These are phyloP conservation scores for Sicyos baderoa DNA, from an alignment of 306 rosid species.

Conservation along the genomic window DNA sequence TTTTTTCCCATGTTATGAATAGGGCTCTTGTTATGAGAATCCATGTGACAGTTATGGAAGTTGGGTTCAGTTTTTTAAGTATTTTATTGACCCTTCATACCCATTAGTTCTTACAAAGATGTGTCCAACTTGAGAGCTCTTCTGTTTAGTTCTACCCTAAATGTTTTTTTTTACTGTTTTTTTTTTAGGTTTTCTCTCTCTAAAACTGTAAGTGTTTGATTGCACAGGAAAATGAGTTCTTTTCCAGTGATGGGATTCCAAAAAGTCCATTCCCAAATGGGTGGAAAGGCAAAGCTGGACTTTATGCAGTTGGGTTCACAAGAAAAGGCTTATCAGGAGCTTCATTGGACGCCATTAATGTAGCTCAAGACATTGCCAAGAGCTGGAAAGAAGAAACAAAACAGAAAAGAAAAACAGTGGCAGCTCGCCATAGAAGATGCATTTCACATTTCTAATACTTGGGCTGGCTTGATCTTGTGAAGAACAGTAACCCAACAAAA, in stretches of 20 bases:
- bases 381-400: conserved; percentile 80
- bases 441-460: conserved; percentile 32
- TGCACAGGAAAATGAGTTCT: conserved; percentile 67
- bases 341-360: conserved; percentile 72
- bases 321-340: conserved; percentile 87
- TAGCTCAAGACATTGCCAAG: conserved; percentile 74
- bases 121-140: neutral
- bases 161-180: neutral
- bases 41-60: conserved; percentile 42
- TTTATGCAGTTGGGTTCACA: conserved; percentile 91
- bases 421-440: conserved; percentile 76
- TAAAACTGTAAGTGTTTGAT: neutral
- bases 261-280: conserved; percentile 78
- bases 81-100: neutral
- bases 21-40: conserved; percentile 25
- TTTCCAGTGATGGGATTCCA: conserved; percentile 68
- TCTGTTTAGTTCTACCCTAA: neutral
- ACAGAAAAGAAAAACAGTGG: conserved; percentile 50
- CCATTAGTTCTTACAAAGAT: neutral
- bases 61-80: conserved; percentile 15
- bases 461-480: conserved; percentile 8
- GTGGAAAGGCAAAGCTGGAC: conserved; percentile 81
- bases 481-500: conserved; percentile 6
- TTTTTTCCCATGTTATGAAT: neutral
- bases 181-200: neutral